Evolutionary conservation across 345 rosid species (phyloP), one percentile per base, ranked within the genome.

Genomic region (Jatropha curcas): DNA sequence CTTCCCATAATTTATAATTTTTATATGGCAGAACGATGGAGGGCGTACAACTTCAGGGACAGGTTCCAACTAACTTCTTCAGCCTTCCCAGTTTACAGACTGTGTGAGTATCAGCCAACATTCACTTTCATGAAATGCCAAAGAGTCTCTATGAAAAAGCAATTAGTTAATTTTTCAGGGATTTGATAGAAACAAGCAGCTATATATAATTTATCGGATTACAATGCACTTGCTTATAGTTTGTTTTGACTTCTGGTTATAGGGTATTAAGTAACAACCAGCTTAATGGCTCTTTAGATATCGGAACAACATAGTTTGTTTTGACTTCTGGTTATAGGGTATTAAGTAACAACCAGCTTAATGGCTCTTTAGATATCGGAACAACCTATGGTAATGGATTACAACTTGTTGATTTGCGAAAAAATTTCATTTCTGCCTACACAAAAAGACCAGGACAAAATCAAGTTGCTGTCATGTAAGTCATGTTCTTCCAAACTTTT

Each of bases 301-400:
- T 64, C 4, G 52, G n/a, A n/a, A n/a, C n/a, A n/a, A n/a, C n/a
- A n/a, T 1, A 35, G 45, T 8, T 43, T 64, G 2, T 41, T 43
- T 11, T 64, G 68, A 41, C 34, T 10, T 64, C 5, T 64, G 52
- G 1, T 64, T 13, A 24, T 33, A 64, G 68, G 12, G 35, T 64
- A 39, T 31, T 43, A 22, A 63, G 67, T 13, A 4, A 63, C n/a
- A n/a, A n/a, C n/a, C n/a, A n/a, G n/a, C n/a, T n/a, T 8, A 80
- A 76, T 61, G 90, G 81, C 59, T 68, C 84, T 31, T 79, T 95
- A 82, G n/a, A n/a, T n/a, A n/a, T n/a, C n/a, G n/a, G 52, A 33
- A 64, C 12, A 30, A 64, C 5, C 20, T 64, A 41, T 25, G 30
- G 34, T n/a, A 64, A n/a, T 9, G 20, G 43, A 43, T 33, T 64